Percentiles rank a stretch among this genome's conserved stretches.
Conservation (phyloP, 176 grass and related monocot species). For the Bothriochloa decipiens region DNA sequence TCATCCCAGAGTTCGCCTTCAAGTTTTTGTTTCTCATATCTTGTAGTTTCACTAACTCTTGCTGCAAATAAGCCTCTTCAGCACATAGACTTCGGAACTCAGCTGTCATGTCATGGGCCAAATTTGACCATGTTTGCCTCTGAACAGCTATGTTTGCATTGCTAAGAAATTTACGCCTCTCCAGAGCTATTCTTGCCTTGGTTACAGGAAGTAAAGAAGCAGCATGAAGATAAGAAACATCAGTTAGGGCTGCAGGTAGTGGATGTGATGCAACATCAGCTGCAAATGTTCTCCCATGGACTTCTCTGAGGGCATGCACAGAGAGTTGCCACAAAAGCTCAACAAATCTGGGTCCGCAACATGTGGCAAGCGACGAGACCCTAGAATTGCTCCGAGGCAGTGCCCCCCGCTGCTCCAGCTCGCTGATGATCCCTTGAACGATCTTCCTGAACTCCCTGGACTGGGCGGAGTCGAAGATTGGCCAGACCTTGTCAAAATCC, state of each 20-base stretch:
- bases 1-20: constrained; percentile 93
- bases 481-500: constrained; percentile 99
- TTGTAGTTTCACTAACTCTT: constrained; percentile 94
- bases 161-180: constrained; percentile 93
- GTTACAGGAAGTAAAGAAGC: constrained; percentile 91
- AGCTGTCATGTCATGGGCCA: constrained; percentile 98
- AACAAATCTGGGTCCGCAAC: constrained; percentile 98
- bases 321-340: constrained; percentile 99
- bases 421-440: constrained; percentile 99
- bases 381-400: constrained; percentile 97
- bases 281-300: constrained; percentile 88
- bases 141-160: constrained; percentile 94
- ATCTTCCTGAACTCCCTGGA: constrained; percentile 99
- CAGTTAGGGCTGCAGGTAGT: constrained; percentile 82
- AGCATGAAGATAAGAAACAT: constrained; percentile 96
- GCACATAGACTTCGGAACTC: constrained; percentile 99
- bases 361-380: constrained; percentile 96
- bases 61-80: constrained; percentile 99
- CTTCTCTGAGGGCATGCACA: constrained; percentile 94
- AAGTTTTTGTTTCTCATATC: constrained; percentile 90
- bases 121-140: constrained; percentile 94
- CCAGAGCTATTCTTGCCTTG: constrained; percentile 98
- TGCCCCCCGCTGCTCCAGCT: constrained; percentile 92
- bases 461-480: constrained; percentile 91
- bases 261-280: constrained; percentile 83